These are phyloP conservation scores for Calocera cornea DNA, from an alignment of 768 basidiomycete species.

Conservation along the genomic window DNA sequence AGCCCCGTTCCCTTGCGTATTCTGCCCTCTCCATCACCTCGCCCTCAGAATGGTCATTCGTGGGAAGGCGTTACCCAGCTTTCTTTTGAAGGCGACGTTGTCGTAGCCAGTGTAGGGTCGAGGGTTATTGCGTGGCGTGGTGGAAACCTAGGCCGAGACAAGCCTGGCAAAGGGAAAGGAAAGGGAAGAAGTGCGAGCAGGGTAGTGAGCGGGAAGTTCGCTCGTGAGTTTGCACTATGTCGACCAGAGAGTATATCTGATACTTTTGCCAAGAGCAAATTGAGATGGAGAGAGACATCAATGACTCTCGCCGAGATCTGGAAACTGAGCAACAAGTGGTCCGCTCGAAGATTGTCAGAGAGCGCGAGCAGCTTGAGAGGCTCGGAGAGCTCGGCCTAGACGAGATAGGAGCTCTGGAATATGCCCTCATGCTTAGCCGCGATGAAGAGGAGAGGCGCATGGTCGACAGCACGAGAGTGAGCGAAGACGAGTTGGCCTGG, in stretches of 20 bases:
- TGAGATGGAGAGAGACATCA: slow-evolving; percentile 49
- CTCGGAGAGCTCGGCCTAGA: slow-evolving; percentile 54
- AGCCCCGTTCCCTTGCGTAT: slow-evolving; percentile 41
- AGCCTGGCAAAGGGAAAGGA: slow-evolving; percentile 17
- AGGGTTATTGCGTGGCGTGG: slow-evolving; percentile 56
- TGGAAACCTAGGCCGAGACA: slow-evolving; percentile 23
- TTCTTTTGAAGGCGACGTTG: slow-evolving; percentile 39
- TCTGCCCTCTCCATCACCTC: slow-evolving; percentile 34
- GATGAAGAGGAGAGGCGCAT: slow-evolving; percentile 44
- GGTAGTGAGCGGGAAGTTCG: slow-evolving; percentile 25
- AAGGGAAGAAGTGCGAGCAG: slow-evolving; percentile 8
- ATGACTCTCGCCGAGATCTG: slow-evolving; percentile 41
- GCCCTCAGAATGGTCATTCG: slow-evolving; percentile 23
- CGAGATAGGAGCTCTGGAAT: slow-evolving; percentile 64
- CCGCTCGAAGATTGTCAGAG: slow-evolving; percentile 33
- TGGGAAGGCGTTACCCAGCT: slow-evolving; percentile 42
- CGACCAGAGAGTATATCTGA: not conserved
- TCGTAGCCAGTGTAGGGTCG: slow-evolving; percentile 49
- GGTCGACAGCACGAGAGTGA: slow-evolving; percentile 26
- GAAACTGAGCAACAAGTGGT: slow-evolving; percentile 35
- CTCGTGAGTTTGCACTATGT: slow-evolving; percentile 23
- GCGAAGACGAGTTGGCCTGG: slow-evolving; percentile 12
- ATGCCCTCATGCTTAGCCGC: slow-evolving; percentile 70
- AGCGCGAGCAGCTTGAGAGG: slow-evolving; percentile 43
- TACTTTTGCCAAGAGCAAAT: slow-evolving; percentile 39